phyloP scores from a whole-genome alignment of 1,284 basidiomycete genomes.

The Melampsora americana region DNA sequence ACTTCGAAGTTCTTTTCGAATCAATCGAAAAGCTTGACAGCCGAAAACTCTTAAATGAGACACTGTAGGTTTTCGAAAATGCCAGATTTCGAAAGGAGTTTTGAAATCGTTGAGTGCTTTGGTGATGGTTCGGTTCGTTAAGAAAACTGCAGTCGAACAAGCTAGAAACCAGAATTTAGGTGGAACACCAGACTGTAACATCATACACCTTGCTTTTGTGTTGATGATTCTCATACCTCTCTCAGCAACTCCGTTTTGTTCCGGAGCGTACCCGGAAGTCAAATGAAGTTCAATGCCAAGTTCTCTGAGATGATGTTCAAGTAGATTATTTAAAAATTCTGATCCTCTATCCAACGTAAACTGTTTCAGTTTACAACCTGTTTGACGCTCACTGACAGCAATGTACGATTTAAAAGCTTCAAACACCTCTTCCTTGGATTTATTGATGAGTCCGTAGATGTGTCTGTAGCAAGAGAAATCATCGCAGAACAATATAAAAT shows the following conservation, averaged over 20 bases:
- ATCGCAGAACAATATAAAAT: neutral
- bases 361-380: neutral
- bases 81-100: too few relatives aligned
- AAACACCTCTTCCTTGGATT: neutral
- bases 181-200: too few relatives aligned
- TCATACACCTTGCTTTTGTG: constrained; percentile 11
- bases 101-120: too few relatives aligned
- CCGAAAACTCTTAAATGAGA: too few relatives aligned
- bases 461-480: neutral
- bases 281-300: neutral
- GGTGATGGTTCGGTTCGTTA: too few relatives aligned
- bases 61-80: too few relatives aligned
- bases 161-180: too few relatives aligned
- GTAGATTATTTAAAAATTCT: neutral
- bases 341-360: neutral
- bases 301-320: neutral
- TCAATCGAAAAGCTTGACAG: neutral
- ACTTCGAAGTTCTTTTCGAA: neutral
- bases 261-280: constrained; percentile 5
- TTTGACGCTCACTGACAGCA: neutral
- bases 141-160: too few relatives aligned
- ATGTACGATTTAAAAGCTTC: neutral
- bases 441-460: neutral
- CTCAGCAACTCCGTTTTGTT: constrained; percentile 21
- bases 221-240: constrained; percentile 9